Evolutionary conservation across 345 rosid species (phyloP).

Genomic region (Citrus inodora): DNA sequence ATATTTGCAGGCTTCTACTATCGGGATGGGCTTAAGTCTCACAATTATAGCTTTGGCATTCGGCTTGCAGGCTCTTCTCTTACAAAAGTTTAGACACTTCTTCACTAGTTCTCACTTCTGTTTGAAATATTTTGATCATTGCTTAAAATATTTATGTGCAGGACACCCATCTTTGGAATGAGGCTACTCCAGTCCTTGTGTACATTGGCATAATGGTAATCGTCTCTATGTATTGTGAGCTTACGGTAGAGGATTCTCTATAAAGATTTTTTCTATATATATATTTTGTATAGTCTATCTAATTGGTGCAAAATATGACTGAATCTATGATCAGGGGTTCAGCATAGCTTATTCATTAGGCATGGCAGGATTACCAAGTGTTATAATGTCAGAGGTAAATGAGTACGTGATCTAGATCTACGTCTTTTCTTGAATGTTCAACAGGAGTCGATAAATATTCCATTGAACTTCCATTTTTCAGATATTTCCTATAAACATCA

Average conservation of each 20-base stretch:
- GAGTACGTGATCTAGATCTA: background rate
- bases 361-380: constrained; percentile 18
- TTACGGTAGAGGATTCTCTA: too few species aligned
- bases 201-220: constrained; percentile 34
- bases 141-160: background rate
- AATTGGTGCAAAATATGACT: background rate
- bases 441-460: too few species aligned
- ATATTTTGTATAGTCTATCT: background rate
- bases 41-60: constrained; percentile 23
- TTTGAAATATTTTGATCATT: background rate
- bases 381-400: constrained; percentile 32
- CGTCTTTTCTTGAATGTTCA: background rate
- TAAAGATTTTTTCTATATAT: too few species aligned
- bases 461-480: constrained; percentile 20
- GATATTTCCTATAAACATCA: constrained; percentile 56
- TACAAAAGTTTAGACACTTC: background rate
- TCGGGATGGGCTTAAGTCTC: constrained; percentile 14
- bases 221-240: background rate
- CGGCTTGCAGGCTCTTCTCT: constrained; percentile 18
- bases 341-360: constrained; percentile 10
- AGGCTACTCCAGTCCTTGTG: constrained; percentile 21
- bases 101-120: background rate
- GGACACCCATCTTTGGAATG: constrained; percentile 18
- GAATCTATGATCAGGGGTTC: constrained; percentile 9
- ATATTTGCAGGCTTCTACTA: constrained; percentile 19